Evolutionary conservation across 805 yeast species (phyloP), one percentile per base, ranked within the genome.

Genomic region (Candida sphagnicola): DNA sequence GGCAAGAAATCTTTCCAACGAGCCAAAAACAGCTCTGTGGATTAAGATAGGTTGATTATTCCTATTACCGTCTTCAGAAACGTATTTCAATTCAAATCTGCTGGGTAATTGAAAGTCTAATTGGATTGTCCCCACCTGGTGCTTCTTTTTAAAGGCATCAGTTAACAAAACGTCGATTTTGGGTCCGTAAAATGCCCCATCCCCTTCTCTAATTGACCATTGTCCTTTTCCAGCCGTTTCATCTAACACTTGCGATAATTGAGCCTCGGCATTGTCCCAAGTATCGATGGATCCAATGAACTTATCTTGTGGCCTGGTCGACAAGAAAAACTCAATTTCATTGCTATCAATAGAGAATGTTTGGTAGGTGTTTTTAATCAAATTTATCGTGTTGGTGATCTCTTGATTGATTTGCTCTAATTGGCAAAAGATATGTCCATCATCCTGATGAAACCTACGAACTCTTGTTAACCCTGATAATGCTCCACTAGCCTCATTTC

Each of bases 161-260:
- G 78, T 78, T 37, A 93, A 76, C 38, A 86, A 67, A 31, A 93
- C 75, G 59, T 93, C 99, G 44, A 93, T 88, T 56, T 91, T 91
- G 19, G 99, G 99, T 0, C 99, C 99, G 64, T 93, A 93, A 54
- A 84, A 84, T 1, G 93, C 99, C 24, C 99, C 99, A 59, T 93
- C 99, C n/a, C 95, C 96, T 45, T 80, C 86, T 47, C 89, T 80
- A 6, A 86, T 50, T 13, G 72, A 56, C 95, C 96, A 90, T 30
- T 70, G 64, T 1, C 80, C 80, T 10, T 72, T 62, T 11, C 66
- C 65, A 12, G 58, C 51, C 2, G 61, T 49, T 10, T 59, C 50
- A 37, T 82, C 67, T 34, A 93, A 60, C 1, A 86, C 90, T 1
- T 57, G 51, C 19, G 72, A 72, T 42, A 93, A 67, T 38, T 78